Evolutionary conservation across 2,329 filamentous ascomycete genomes (phyloP).

Genomic region (Curvularia verruculosa): DNA sequence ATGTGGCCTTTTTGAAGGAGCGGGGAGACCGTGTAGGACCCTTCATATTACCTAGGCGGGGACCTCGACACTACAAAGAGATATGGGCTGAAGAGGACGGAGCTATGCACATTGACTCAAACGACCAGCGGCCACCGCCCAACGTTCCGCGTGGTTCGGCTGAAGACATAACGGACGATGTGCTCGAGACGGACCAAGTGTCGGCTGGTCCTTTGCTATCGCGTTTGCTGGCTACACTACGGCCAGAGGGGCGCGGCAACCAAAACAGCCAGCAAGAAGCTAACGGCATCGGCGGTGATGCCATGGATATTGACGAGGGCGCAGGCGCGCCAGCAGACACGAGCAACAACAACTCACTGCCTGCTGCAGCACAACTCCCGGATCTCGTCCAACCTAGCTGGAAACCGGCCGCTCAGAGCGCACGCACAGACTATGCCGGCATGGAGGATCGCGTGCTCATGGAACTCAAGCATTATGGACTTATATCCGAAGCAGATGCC

Average conservation of each 20-base stretch:
- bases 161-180: constrained; percentile 83
- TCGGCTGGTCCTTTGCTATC: constrained; percentile 87
- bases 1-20: constrained; percentile 90
- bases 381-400: constrained; percentile 77
- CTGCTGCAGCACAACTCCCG: constrained; percentile 78
- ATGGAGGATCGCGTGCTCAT: constrained; percentile 91
- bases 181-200: constrained; percentile 86
- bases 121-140: constrained; percentile 70
- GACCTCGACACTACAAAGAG: constrained; percentile 84
- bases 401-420: constrained; percentile 74
- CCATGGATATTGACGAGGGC: constrained; percentile 55
- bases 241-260: constrained; percentile 72
- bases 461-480: constrained; percentile 88
- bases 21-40: constrained; percentile 80
- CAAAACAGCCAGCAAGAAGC: constrained; percentile 60
- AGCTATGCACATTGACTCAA: constrained; percentile 72
- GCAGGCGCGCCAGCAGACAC: constrained; percentile 38
- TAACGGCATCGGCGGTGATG: constrained; percentile 60
- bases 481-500: constrained; percentile 75
- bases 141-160: constrained; percentile 86
- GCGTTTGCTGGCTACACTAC: constrained; percentile 78
- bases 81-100: constrained; percentile 96
- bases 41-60: constrained; percentile 84
- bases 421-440: constrained; percentile 79
- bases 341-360: constrained; percentile 51